These are phyloP conservation scores for Fusarium zealandicum DNA, from an alignment of 2,329 filamentous ascomycete species.

Conservation along the genomic window DNA sequence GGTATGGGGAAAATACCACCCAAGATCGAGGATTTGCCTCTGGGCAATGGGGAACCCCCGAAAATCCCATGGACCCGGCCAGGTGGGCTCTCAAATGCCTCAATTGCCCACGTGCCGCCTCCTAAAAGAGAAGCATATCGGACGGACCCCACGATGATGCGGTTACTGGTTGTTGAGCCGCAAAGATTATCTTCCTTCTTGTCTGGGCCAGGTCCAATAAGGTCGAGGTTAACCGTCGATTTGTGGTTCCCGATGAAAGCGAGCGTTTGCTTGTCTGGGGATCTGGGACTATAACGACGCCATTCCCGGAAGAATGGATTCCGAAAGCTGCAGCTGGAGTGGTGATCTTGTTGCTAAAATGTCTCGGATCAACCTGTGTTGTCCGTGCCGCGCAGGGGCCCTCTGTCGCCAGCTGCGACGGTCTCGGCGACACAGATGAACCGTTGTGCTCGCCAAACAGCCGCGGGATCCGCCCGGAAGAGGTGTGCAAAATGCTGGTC, in stretches of 20 bases:
- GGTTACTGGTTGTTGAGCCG: conserved; percentile 29
- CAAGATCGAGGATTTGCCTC: conserved; percentile 21
- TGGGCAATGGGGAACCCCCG: conserved; percentile 26
- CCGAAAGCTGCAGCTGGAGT: conserved; percentile 8
- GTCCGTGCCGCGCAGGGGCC: background rate
- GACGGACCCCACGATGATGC: conserved; percentile 20
- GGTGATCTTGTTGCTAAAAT: conserved; percentile 20
- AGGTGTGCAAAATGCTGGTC: conserved; percentile 11
- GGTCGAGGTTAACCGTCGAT: conserved; percentile 3
- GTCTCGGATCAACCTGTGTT: conserved; percentile 13
- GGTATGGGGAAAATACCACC: conserved; percentile 23
- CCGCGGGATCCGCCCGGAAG: conserved; percentile 28
- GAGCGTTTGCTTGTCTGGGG: conserved; percentile 10
- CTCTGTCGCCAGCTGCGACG: background rate
- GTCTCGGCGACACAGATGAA: conserved; percentile 4
- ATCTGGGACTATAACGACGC: conserved; percentile 9
- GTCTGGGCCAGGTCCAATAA: background rate
- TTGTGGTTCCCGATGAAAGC: conserved; percentile 23
- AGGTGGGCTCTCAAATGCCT: conserved; percentile 13
- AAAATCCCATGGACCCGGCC: conserved; percentile 28
- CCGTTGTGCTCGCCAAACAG: conserved; percentile 25
- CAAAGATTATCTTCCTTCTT: conserved; percentile 11
- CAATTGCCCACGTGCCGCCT: conserved; percentile 15
- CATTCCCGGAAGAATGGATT: conserved; percentile 21
- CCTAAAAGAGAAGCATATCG: conserved; percentile 29